These are phyloP conservation scores for Biscutella laevigata DNA, from an alignment of 441 rosid genomes.

Conservation along the genomic window DNA sequence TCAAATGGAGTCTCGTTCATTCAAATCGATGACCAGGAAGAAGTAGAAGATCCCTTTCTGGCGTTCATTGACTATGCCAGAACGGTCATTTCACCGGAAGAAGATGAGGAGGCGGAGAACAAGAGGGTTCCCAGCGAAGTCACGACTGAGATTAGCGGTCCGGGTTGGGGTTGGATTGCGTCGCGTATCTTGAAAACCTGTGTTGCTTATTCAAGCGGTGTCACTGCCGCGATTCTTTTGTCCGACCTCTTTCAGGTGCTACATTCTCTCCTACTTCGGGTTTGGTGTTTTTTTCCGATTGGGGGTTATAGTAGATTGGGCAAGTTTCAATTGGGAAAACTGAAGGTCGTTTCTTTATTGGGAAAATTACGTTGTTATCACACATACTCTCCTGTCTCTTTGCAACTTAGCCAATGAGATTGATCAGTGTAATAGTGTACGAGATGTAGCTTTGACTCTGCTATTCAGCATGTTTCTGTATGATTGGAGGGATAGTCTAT, in stretches of 20 bases:
- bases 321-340: neutral
- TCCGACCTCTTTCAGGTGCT: slow-evolving; percentile 81
- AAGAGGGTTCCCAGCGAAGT: slow-evolving; percentile 15
- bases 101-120: slow-evolving; percentile 16
- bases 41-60: slow-evolving; percentile 49
- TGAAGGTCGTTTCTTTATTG: neutral
- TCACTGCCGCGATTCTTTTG: slow-evolving; percentile 69
- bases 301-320: neutral
- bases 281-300: neutral
- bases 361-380: neutral
- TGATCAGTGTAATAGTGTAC: neutral
- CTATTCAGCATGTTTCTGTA: neutral
- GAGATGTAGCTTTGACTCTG: neutral
- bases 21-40: slow-evolving; percentile 28
- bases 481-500: neutral
- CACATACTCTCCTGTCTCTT: neutral
- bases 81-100: slow-evolving; percentile 38
- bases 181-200: slow-evolving; percentile 73
- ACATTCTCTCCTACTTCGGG: neutral
- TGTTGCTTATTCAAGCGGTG: slow-evolving; percentile 76
- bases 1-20: slow-evolving; percentile 20
- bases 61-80: slow-evolving; percentile 62
- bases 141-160: slow-evolving; percentile 29
- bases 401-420: neutral
- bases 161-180: slow-evolving; percentile 79